Conservation (phyloP, 2,329 filamentous ascomycete genomes). For the Pezicula radicicola region DNA sequence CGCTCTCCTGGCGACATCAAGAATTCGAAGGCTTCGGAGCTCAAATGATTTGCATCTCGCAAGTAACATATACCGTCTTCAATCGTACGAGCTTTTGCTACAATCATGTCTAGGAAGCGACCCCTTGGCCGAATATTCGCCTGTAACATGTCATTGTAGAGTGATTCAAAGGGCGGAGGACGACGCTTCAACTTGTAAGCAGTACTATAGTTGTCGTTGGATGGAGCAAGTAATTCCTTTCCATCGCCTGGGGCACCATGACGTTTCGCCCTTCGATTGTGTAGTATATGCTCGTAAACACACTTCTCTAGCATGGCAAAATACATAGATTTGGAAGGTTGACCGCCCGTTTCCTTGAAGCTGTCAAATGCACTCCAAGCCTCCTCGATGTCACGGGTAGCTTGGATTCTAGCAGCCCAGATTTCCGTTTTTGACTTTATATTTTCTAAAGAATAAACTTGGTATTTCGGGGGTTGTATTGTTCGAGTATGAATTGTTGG, state of each 20-base stretch:
- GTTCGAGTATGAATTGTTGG: constrained; percentile 56
- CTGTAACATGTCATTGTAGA: constrained; percentile 57
- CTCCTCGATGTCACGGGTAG: constrained; percentile 59
- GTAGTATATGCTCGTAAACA: constrained; percentile 29
- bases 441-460: not conserved
- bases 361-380: constrained; percentile 47
- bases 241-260: constrained; percentile 56
- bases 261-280: constrained; percentile 12
- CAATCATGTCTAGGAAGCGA: constrained; percentile 50
- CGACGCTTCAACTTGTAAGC: constrained; percentile 61
- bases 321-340: constrained; percentile 46
- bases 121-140: constrained; percentile 46
- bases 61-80: constrained; percentile 48
- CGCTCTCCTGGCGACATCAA: constrained; percentile 11
- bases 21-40: constrained; percentile 13
- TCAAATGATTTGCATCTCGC: constrained; percentile 33
- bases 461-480: constrained; percentile 16
- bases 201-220: constrained; percentile 58
- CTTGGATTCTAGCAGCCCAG: constrained; percentile 55
- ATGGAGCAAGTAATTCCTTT: constrained; percentile 49
- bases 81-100: constrained; percentile 48
- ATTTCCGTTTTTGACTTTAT: not conserved
- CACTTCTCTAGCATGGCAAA: constrained; percentile 60
- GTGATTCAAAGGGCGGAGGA: constrained; percentile 54
- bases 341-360: constrained; percentile 30